These are phyloP conservation scores for Aspergillus campestris DNA, from an alignment of 495 filamentous ascomycete species.

Conservation along the genomic window DNA sequence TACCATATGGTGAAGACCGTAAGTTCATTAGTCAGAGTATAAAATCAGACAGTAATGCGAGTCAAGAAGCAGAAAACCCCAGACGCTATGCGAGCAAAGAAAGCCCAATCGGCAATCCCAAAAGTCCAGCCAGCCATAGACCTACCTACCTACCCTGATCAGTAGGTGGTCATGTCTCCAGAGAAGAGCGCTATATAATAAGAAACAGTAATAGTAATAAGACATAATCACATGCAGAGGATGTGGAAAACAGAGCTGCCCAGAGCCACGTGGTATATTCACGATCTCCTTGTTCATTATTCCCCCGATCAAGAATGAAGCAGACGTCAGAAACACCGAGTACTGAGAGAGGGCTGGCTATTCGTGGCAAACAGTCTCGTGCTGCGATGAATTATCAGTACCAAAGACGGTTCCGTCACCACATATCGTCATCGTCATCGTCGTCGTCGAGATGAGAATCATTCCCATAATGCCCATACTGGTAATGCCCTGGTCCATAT, in stretches of 20 bases:
- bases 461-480: constrained; percentile 43
- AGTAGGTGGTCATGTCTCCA: neutral
- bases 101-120: constrained; percentile 21
- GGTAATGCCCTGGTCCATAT: constrained; percentile 36
- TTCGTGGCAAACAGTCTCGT: constrained; percentile 13
- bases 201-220: neutral
- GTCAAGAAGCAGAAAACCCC: constrained; percentile 24
- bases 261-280: constrained; percentile 5
- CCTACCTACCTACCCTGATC: neutral
- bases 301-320: neutral
- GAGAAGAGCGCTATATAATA: constrained; percentile 13
- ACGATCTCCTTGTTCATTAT: constrained; percentile 9
- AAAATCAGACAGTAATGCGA: neutral
- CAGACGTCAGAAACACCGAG: constrained; percentile 8
- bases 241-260: constrained; percentile 4
- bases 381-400: constrained; percentile 23
- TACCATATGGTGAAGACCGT: too few relatives aligned
- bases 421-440: constrained; percentile 49
- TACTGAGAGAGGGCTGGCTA: constrained; percentile 26
- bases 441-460: constrained; percentile 41
- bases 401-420: constrained; percentile 32
- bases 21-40: too few relatives aligned
- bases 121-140: constrained; percentile 10
- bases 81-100: constrained; percentile 38
- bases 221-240: neutral